Evolutionary conservation across 352 stramenopile species (phyloP), one percentile per base, ranked within the genome.

Genomic region (Globisporangium cystogenes): DNA sequence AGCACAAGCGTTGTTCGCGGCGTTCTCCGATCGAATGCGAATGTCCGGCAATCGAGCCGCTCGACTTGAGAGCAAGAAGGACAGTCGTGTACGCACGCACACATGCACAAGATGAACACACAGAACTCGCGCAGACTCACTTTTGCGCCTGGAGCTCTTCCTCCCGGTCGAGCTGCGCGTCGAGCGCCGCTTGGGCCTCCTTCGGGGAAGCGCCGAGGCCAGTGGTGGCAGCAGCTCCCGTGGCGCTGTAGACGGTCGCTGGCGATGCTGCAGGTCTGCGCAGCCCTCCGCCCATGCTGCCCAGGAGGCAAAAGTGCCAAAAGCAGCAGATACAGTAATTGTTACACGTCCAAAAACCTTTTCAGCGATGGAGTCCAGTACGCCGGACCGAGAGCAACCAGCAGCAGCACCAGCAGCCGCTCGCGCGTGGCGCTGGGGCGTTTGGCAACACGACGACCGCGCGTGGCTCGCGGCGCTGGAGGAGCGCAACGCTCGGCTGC

Each of bases 81-180:
- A n/a, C n/a, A n/a, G n/a, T n/a, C n/a, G n/a, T n/a, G n/a, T n/a
- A n/a, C n/a, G n/a, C 27, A 31, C 8, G 27, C 27, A 31, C 27
- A 36, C 31, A 15, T 4, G 12, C 23, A 16, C 37, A 43, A 16
- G 4, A 8, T 23, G 37, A 6, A 43, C 15, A 11, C 8, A 15
- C 31, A n/a, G n/a, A n/a, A n/a, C n/a, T 36, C 4, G 21, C 29
- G 27, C n/a, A 51, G 10, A 18, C 43, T 49, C 18, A 86, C 73
- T 72, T 67, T 51, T 80, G 68, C n/a, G 67, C 73, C 50, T 85
- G 55, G 20, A 77, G 65, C 61, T 85, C 78, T 37, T 89, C 78
- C 37, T 81, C 70, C 12, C 53, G 58, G 31, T 89, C 75, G 23
- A 86, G 51, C 51, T 85, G 60, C 54, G 74, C 64, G 35, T 88